phyloP scores from a whole-genome alignment of 2,329 filamentous ascomycete species.

The Neonectria ditissima region DNA sequence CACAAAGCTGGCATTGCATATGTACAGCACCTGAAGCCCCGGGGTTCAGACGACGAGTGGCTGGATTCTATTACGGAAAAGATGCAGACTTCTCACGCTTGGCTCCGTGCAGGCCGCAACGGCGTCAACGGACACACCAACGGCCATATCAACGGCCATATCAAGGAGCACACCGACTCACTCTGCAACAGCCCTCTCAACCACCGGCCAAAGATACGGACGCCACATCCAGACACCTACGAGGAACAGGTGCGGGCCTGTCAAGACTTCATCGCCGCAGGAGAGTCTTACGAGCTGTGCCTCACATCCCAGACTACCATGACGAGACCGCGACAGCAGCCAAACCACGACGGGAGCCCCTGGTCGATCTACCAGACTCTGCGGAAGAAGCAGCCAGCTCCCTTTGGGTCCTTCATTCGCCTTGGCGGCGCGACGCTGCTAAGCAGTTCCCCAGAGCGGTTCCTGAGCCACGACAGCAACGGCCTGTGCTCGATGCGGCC shows the following conservation, averaged over 20 bases:
- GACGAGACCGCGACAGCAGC: conserved; percentile 47
- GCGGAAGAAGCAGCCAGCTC: conserved; percentile 79
- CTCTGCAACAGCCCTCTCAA: not conserved
- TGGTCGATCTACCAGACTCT: conserved; percentile 82
- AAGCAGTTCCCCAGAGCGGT: conserved; percentile 89
- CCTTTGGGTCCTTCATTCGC: conserved; percentile 85
- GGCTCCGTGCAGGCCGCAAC: conserved; percentile 30
- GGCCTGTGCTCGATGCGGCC: conserved; percentile 84
- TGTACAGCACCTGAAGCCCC: conserved; percentile 64
- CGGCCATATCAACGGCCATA: conserved; percentile 9
- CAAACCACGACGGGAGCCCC: conserved; percentile 49
- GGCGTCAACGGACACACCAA: conserved; percentile 28
- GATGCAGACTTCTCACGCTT: conserved; percentile 50
- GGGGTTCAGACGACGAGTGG: conserved; percentile 48
- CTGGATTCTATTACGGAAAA: conserved; percentile 45
- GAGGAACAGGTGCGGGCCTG: conserved; percentile 75
- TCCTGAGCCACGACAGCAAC: conserved; percentile 69
- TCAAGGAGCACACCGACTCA: not conserved
- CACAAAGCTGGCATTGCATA: conserved; percentile 71
- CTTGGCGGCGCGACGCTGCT: conserved; percentile 78
- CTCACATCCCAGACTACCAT: conserved; percentile 81
- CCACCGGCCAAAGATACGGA: conserved; percentile 45
- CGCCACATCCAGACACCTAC: conserved; percentile 65
- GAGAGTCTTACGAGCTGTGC: conserved; percentile 88
- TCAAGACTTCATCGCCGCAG: conserved; percentile 77